Conservation (phyloP, 352 stramenopile genomes). For the Aphanomyces astaci region DNA sequence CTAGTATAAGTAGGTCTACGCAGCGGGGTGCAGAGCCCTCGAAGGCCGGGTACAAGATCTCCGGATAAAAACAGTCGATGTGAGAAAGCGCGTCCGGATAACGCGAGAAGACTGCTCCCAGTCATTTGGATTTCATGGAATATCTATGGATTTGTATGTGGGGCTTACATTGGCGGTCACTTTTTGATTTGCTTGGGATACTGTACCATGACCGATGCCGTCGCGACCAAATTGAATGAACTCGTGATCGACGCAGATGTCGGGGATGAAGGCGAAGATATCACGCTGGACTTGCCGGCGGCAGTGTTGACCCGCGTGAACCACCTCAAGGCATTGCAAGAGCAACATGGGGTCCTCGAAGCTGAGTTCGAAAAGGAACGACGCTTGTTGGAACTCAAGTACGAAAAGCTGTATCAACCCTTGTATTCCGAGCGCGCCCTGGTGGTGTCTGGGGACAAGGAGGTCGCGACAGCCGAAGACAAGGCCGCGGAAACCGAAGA, state of each 20-base stretch:
- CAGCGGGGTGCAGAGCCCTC: no score
- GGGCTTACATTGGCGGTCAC: neutral
- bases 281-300: neutral
- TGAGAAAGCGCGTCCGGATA: neutral
- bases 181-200: neutral
- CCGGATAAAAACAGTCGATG: no score
- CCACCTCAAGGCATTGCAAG: constrained; percentile 27
- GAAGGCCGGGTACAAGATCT: no score
- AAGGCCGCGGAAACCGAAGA: constrained; percentile 40
- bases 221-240: constrained; percentile 11
- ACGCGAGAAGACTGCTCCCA: neutral
- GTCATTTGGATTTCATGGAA: neutral
- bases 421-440: constrained; percentile 66
- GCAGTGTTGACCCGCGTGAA: constrained; percentile 10
- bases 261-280: neutral
- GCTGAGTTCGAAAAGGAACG: constrained; percentile 82
- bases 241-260: constrained; percentile 20
- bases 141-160: constrained; percentile 4
- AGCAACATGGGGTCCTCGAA: constrained; percentile 65
- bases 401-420: constrained; percentile 82
- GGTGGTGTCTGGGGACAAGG: constrained; percentile 70
- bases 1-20: no score
- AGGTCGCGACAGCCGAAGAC: constrained; percentile 47
- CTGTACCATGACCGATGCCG: neutral
- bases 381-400: constrained; percentile 76